Conservation (phyloP, 2,329 filamentous ascomycete species). For the Aspergillus candidus region DNA sequence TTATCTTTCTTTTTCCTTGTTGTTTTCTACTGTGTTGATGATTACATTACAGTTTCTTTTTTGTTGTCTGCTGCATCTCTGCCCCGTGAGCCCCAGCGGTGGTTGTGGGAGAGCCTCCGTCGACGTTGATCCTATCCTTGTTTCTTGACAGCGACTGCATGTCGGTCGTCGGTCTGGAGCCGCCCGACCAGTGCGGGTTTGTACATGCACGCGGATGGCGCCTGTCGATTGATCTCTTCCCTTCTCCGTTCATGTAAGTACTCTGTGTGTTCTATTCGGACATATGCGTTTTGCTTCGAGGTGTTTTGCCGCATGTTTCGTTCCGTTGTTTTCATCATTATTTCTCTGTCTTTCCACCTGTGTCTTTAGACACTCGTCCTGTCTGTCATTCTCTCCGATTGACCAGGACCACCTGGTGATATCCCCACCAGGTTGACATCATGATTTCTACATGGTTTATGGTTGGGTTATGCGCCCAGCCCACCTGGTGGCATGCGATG, state of each 20-base stretch:
- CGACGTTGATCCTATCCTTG: conserved; percentile 2
- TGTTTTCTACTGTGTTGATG: conserved; percentile 9
- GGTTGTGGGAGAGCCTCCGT: conserved; percentile 19
- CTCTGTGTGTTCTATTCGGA: conserved; percentile 14
- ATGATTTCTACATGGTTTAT: conserved; percentile 8
- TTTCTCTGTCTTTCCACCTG: not conserved
- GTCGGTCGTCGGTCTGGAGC: conserved; percentile 6
- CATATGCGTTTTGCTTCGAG: conserved; percentile 15
- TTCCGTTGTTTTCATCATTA: conserved; percentile 4
- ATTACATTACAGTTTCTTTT: too few relatives aligned
- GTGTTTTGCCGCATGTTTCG: conserved; percentile 2
- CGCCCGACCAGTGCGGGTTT: conserved; percentile 7
- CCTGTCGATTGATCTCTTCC: not conserved
- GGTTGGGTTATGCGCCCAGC: conserved; percentile 8
- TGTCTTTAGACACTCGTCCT: conserved; percentile 4
- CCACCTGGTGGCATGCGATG: not conserved
- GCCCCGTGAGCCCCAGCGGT: conserved; percentile 22
- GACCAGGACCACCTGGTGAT: conserved; percentile 8
- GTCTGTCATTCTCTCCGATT: conserved; percentile 2
- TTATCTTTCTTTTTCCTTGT: conserved; percentile 16
- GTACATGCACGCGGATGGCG: conserved; percentile 4
- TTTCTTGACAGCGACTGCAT: conserved; percentile 10
- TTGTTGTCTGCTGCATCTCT: conserved; percentile 10
- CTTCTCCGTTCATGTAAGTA: conserved; percentile 18
- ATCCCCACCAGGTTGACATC: conserved; percentile 3